A percentile compares a stretch with the other conserved stretches of the same genome.
phyloP scores from a whole-genome alignment of 768 basidiomycete genomes.

The Rhizopogon salebrosus region DNA sequence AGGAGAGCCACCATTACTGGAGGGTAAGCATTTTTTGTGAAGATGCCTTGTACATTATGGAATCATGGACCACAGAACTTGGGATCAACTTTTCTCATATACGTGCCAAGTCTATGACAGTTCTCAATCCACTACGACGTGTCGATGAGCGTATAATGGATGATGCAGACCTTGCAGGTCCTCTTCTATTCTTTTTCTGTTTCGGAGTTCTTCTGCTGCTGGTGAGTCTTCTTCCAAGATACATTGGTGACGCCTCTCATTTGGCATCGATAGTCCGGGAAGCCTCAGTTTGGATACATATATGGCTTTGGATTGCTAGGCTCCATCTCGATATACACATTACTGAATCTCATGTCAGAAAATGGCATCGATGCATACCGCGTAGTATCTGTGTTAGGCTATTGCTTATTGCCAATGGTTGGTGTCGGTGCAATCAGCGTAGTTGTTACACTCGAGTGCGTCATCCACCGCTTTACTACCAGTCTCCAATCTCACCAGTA shows the following conservation, averaged over 20 bases:
- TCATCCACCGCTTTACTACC: slow-evolving; percentile 15
- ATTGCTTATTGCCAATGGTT: slow-evolving; percentile 96
- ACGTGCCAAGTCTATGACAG: slow-evolving; percentile 87
- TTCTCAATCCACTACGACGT: slow-evolving; percentile 83
- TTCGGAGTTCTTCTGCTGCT: slow-evolving; percentile 91
- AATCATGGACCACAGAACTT: slow-evolving; percentile 54
- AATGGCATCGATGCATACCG: slow-evolving; percentile 94
- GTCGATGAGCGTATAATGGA: slow-evolving; percentile 97
- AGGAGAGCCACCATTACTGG: slow-evolving; percentile 90
- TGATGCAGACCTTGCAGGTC: slow-evolving; percentile 96
- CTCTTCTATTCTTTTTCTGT: slow-evolving; percentile 90
- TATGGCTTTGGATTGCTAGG: slow-evolving; percentile 98
- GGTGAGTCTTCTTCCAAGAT: slow-evolving; percentile 44
- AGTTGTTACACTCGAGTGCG: slow-evolving; percentile 82
- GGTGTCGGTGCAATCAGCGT: slow-evolving; percentile 88
- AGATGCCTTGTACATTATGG: not conserved
- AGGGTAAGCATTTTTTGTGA: slow-evolving; percentile 55
- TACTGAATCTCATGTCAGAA: slow-evolving; percentile 96
- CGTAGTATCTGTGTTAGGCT: slow-evolving; percentile 91
- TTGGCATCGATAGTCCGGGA: slow-evolving; percentile 69
- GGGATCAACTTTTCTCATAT: slow-evolving; percentile 99
- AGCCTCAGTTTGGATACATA: slow-evolving; percentile 97
- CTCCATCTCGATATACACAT: slow-evolving; percentile 84
- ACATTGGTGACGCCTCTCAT: not conserved
- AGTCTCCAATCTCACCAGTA: slow-evolving; percentile 4